Evolutionary conservation across 352 stramenopile species (phyloP).

Genomic region (Pythium aquatile): DNA sequence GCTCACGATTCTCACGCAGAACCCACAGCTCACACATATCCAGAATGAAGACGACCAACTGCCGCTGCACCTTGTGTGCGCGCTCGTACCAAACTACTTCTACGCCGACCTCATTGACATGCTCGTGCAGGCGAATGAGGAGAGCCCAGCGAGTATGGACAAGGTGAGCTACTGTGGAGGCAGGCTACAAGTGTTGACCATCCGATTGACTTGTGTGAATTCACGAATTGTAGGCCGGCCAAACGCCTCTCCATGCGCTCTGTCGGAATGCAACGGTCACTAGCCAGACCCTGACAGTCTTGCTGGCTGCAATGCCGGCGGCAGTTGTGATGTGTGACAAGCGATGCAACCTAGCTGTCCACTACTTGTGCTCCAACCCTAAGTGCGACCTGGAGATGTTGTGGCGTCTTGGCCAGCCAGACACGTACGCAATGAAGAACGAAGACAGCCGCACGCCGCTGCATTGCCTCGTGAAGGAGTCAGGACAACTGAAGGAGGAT

Average conservation of each 20-base stretch:
- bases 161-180: constrained; percentile 26
- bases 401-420: constrained; percentile 31
- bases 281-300: constrained; percentile 32
- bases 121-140: constrained; percentile 39
- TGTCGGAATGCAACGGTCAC: constrained; percentile 49
- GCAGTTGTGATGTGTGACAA: constrained; percentile 42
- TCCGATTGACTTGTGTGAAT: background rate
- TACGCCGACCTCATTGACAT: constrained; percentile 57
- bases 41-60: constrained; percentile 40
- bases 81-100: constrained; percentile 43
- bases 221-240: constrained; percentile 23
- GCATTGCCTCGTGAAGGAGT: constrained; percentile 38
- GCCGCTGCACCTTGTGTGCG: constrained; percentile 56
- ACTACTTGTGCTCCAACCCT: constrained; percentile 49
- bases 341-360: constrained; percentile 41
- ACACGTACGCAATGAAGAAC: constrained; percentile 42
- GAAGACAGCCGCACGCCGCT: constrained; percentile 34
- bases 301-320: constrained; percentile 36
- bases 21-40: constrained; percentile 33
- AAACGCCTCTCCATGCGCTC: constrained; percentile 55
- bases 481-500: constrained; percentile 28
- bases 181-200: too few relatives aligned
- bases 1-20: constrained; percentile 32
- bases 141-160: constrained; percentile 38
- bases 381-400: constrained; percentile 45